Evolutionary conservation across 257 asterid species (phyloP).

Genomic region (Petunia secreta): DNA sequence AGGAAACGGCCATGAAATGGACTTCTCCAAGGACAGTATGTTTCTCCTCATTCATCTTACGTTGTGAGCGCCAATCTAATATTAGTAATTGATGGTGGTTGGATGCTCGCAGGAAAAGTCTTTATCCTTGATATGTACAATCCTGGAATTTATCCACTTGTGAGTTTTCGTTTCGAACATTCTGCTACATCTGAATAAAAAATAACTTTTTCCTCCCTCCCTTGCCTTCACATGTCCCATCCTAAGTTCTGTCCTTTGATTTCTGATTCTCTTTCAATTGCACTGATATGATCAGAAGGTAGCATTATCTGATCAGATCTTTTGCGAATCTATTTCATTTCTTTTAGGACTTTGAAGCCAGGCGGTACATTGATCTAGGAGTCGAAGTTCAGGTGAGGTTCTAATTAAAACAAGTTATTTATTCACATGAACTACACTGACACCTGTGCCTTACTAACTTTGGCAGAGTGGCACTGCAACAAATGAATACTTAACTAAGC

Average conservation of each 20-base stretch:
- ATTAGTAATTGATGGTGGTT: conserved; percentile 32
- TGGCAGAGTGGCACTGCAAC: conserved; percentile 80
- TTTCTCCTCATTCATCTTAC: conserved; percentile 33
- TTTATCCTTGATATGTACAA: conserved; percentile 95
- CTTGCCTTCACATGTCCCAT: background rate
- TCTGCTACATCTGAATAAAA: conserved; percentile 4
- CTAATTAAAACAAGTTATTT: background rate
- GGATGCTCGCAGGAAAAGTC: conserved; percentile 70
- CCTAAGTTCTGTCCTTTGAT: background rate
- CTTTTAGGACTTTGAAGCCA: conserved; percentile 75
- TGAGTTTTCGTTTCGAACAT: conserved; percentile 43
- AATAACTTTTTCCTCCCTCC: background rate
- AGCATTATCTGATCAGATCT: background rate
- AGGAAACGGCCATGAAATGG: conserved; percentile 94
- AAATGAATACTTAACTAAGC: conserved; percentile 65
- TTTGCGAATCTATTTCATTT: background rate
- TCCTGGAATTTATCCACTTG: conserved; percentile 89
- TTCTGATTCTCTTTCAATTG: conserved; percentile 16
- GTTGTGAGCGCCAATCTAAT: conserved; percentile 27
- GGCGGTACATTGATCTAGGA: conserved; percentile 72
- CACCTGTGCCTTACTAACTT: conserved; percentile 21
- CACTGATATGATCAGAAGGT: background rate
- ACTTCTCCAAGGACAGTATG: conserved; percentile 80
- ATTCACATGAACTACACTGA: conserved; percentile 6
- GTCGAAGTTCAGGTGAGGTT: conserved; percentile 80